Evolutionary conservation across 164 flowering plant species (phyloP).

Genomic region (Nymphaea colorata): DNA sequence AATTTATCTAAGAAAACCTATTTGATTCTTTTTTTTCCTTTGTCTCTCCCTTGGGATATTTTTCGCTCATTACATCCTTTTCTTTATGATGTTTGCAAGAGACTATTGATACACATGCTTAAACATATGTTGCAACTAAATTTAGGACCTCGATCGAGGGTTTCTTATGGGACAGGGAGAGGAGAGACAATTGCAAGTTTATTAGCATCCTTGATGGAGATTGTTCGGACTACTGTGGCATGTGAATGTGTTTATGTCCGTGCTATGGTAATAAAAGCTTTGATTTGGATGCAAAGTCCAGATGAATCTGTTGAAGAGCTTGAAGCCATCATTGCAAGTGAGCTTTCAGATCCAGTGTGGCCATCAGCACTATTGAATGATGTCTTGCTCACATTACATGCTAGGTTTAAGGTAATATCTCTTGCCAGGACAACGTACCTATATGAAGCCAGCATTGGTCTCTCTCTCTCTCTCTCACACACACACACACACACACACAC

Average conservation of each 20-base stretch:
- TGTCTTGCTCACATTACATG: conserved; percentile 89
- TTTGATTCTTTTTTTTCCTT: too few relatives aligned
- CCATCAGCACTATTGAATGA: conserved; percentile 88
- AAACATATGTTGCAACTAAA: background rate
- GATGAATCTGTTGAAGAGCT: conserved; percentile 87
- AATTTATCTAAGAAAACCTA: too few relatives aligned
- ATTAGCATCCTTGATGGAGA: conserved; percentile 97
- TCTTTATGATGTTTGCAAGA: too few relatives aligned
- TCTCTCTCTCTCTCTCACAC: background rate
- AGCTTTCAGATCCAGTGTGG: conserved; percentile 99
- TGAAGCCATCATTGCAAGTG: conserved; percentile 91
- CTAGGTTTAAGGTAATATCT: conserved; percentile 84
- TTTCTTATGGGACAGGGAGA: conserved; percentile 41
- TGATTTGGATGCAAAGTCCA: conserved; percentile 99
- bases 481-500: too few relatives aligned
- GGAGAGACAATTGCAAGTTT: conserved; percentile 86
- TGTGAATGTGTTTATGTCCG: conserved; percentile 99
- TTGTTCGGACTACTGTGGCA: conserved; percentile 94
- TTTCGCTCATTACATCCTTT: too few relatives aligned
- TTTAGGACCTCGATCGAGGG: conserved; percentile 20
- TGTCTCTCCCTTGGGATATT: too few relatives aligned
- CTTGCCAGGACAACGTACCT: background rate
- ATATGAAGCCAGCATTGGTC: background rate
- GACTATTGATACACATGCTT: too few relatives aligned
- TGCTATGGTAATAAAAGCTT: conserved; percentile 94